Evolutionary conservation across 2,329 filamentous ascomycete genomes (phyloP), one percentile per base, ranked within the genome.

Genomic region (Orbilia blumenaviensis): DNA sequence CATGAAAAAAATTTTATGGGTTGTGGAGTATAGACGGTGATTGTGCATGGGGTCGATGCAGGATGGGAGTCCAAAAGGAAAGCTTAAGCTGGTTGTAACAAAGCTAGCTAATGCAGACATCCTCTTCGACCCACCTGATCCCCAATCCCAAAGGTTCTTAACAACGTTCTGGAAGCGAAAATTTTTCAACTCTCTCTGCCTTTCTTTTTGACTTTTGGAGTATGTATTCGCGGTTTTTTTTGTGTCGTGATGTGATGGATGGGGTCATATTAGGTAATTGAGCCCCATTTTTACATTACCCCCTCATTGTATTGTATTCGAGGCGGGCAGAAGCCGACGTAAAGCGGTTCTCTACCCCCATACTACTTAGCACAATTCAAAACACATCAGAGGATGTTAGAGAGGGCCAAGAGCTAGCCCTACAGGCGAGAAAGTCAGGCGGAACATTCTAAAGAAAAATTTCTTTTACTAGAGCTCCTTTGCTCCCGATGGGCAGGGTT

Each of bases 291-390:
- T 38, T 38, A n/a, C n/a, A n/a, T n/a, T n/a, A 62, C 34, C 34
- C n/a, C 42, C 18, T 21, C 18, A n/a, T n/a, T n/a, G n/a, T n/a
- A n/a, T n/a, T n/a, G n/a, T n/a, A n/a, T n/a, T n/a, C 2, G 8
- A 9, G 6, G 21, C 69, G 69, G 69, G 69, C 61, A 67, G 69
- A 74, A 74, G 69, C 69, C 69, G 69, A 74, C 32, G 66, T 36
- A 50, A 74, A 66, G 69, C 69, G 61, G 27, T 41, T 52, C 32
- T 64, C 50, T 29, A 23, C 25, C 63, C 44, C 38, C 60, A 48
- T 23, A 36, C 25, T 58, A n/a, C n/a, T n/a, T n/a, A n/a, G n/a
- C n/a, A n/a, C n/a, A n/a, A n/a, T n/a, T n/a, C n/a, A n/a, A n/a
- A n/a, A n/a, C n/a, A n/a, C n/a, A n/a, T n/a, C 12, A 16, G 52